phyloP scores from a whole-genome alignment of 2,329 filamentous ascomycete species.

The Cordyceps cateniannulata region DNA sequence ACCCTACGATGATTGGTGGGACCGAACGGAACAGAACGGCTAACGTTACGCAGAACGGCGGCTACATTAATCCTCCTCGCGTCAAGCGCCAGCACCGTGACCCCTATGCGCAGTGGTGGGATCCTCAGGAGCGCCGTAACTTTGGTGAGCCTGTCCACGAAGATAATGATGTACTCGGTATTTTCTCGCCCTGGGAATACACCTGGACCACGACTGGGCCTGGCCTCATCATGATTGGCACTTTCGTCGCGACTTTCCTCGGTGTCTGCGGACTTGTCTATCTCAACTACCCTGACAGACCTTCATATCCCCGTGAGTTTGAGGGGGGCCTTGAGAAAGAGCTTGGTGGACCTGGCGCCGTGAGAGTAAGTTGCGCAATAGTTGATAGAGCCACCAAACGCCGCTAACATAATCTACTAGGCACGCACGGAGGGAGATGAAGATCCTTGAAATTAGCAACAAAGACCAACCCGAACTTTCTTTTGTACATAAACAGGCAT shows the following conservation, averaged over 20 bases:
- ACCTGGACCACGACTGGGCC: conserved; percentile 70
- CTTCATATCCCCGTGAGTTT: conserved; percentile 63
- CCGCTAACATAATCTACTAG: conserved; percentile 23
- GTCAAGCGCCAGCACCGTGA: conserved; percentile 90
- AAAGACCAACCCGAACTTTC: conserved; percentile 18
- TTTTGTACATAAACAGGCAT: conserved; percentile 30
- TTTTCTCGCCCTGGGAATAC: conserved; percentile 86
- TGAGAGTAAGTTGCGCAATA: conserved; percentile 50
- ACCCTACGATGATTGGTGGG: not conserved
- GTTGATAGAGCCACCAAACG: conserved; percentile 15
- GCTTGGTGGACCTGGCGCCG: conserved; percentile 61
- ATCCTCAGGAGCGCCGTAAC: conserved; percentile 94
- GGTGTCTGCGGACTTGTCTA: conserved; percentile 62
- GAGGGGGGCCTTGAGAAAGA: conserved; percentile 68
- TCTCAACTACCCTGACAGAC: conserved; percentile 64
- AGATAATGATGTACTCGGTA: conserved; percentile 86
- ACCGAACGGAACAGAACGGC: not conserved
- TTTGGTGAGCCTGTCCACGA: conserved; percentile 95
- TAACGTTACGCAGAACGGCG: conserved; percentile 59
- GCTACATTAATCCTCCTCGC: conserved; percentile 70
- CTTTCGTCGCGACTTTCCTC: conserved; percentile 58
- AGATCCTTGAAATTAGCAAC: conserved; percentile 35
- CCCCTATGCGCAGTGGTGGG: conserved; percentile 92
- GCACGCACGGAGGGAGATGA: conserved; percentile 50
- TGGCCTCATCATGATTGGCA: conserved; percentile 60